Percentiles rank a stretch among this genome's conserved stretches.
Conservation (phyloP, 306 rosid species). For the Lathyrus tuberosus region DNA sequence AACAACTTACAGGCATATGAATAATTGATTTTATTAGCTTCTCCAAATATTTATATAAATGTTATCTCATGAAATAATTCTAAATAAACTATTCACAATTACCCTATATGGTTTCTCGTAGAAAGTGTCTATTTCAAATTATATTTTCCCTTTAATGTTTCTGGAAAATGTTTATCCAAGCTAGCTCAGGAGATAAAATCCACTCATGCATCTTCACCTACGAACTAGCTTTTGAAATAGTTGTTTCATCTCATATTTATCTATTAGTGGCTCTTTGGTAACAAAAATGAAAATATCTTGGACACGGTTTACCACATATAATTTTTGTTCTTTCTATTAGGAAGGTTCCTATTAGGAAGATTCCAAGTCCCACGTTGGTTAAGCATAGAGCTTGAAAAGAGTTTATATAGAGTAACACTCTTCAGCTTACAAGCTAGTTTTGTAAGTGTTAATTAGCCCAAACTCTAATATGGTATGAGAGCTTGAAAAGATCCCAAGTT, state of each 20-base stretch:
- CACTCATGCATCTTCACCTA: not conserved
- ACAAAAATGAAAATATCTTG: conserved; percentile 24
- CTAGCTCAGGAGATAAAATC: not conserved
- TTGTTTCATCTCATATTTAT: conserved; percentile 1
- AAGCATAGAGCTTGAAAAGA: too few relatives aligned
- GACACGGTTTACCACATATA: conserved; percentile 10
- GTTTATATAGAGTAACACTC: too few relatives aligned
- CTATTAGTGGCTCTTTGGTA: not conserved
- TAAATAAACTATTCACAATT: not conserved
- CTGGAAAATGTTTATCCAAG: not conserved
- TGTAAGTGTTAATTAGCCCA: too few relatives aligned
- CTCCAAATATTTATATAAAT: not conserved
- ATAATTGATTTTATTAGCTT: not conserved
- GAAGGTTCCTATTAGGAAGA: too few relatives aligned
- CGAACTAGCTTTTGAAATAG: conserved; percentile 10
- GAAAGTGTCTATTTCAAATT: not conserved
- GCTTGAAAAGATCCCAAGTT: too few relatives aligned
- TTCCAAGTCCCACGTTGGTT: too few relatives aligned
- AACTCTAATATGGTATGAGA: too few relatives aligned
- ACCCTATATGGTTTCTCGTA: not conserved
- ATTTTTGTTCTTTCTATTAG: not conserved
- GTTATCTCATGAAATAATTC: not conserved
- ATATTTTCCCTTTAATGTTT: not conserved
- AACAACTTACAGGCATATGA: not conserved
- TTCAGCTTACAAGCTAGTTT: too few relatives aligned